Evolutionary conservation across 179 eudicot species (phyloP), one percentile per base, ranked within the genome.

Genomic region (Pouteria campechiana): DNA sequence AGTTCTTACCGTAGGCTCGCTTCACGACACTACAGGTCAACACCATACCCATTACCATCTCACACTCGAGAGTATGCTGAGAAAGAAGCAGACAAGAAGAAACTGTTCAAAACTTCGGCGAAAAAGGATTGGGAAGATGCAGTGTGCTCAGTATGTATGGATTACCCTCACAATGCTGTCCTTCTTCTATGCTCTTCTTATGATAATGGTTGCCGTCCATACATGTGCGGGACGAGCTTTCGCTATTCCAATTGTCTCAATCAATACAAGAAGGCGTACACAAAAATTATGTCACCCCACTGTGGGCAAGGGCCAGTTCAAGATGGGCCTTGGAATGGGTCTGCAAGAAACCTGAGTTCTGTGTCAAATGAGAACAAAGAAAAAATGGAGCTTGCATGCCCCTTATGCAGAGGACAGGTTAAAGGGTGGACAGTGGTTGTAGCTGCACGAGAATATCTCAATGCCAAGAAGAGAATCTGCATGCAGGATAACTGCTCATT

Each of bases 371-470:
- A 56, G 45, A 57, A 62, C 7, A 40, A 65, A 12, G 69, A 70
- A 45, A 51, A 42, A 2, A 19, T 57, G 1, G 67, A 70, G 54
- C 65, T 78, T 15, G 65, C 71, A 0, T 79, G 88, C 41, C 88
- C 88, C 13, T 73, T 79, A 11, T 75, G 83, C 57, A 50, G 88
- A 16, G 83, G 88, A 12, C 72, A 72, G 37, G 83, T 79, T 24
- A 79, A 75, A 50, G 83, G 88, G 0, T 78, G 79, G 79, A 71
- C 87, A 1, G 72, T 75, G 16, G 87, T 78, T 32, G 79, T 74
- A 35, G 63, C 61, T 18, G 82, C 76, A 7, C 57, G 87, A 22
- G 54, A 51, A 17, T 68, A 55, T 55, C 57, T 72, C 9, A 75
- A 78, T 37, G 42, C 64, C 0, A 72, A 69, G 52, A 72, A 51